Evolutionary conservation across 176 grass and related monocot species (phyloP).

Genomic region (Olyra latifolia): DNA sequence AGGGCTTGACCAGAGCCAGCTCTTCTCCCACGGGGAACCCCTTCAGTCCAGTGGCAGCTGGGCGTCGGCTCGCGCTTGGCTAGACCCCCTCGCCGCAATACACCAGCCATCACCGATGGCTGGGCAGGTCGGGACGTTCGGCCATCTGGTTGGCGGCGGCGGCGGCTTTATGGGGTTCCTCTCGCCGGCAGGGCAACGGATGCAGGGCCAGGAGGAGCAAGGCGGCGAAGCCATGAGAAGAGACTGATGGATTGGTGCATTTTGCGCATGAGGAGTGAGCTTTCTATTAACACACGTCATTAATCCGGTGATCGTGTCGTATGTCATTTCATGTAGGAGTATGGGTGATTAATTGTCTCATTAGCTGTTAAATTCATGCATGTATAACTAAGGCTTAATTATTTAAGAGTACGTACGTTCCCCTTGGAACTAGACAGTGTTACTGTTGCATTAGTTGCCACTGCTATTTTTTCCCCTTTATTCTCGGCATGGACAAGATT

Average conservation of each 20-base stretch:
- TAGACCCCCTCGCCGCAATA: conserved; percentile 61
- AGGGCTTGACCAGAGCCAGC: conserved; percentile 67
- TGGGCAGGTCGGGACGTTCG: conserved; percentile 57
- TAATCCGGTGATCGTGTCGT: conserved; percentile 28
- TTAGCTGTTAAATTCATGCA: conserved; percentile 34
- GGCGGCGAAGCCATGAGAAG: conserved; percentile 42
- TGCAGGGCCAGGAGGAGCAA: conserved; percentile 78
- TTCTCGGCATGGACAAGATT: conserved; percentile 48
- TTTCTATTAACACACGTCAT: conserved; percentile 34
- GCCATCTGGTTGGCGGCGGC: conserved; percentile 51
- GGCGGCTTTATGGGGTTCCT: conserved; percentile 76
- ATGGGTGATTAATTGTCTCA: conserved; percentile 21
- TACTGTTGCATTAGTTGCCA: conserved; percentile 48
- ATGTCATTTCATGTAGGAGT: conserved; percentile 68
- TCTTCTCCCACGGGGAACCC: conserved; percentile 89
- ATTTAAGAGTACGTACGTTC: conserved; percentile 29
- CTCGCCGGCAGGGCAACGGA: conserved; percentile 57
- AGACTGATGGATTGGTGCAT: conserved; percentile 21
- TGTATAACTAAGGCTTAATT: conserved; percentile 38
- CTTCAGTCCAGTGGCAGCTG: conserved; percentile 93
- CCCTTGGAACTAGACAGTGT: conserved; percentile 43
- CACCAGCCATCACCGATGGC: conserved; percentile 53
- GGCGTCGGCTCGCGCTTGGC: conserved; percentile 65
- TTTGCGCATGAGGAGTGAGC: conserved; percentile 21
- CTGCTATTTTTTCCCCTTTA: background rate